A percentile compares a stretch with the other conserved stretches of the same genome.
These are phyloP conservation scores for Aspergillus novoparasiticus DNA, from an alignment of 2,329 filamentous ascomycete species.

Conservation along the genomic window DNA sequence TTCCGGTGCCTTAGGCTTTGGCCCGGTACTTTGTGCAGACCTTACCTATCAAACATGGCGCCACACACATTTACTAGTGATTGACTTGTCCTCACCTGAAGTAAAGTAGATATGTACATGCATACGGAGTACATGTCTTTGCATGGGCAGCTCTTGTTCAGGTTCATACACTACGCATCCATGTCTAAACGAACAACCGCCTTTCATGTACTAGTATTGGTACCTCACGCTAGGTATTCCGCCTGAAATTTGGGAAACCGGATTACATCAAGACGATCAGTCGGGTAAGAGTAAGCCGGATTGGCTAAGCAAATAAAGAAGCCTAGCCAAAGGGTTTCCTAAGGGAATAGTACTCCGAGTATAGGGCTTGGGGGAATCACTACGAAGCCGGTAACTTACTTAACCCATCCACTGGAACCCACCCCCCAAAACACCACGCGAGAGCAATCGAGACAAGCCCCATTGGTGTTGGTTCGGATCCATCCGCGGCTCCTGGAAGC, in stretches of 20 bases:
- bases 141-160: background rate
- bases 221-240: background rate
- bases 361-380: conserved; percentile 13
- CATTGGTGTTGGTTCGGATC: conserved; percentile 30
- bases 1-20: background rate
- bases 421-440: conserved; percentile 20
- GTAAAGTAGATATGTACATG: background rate
- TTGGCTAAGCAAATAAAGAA: conserved; percentile 7
- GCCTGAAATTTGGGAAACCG: conserved; percentile 2
- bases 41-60: conserved; percentile 13
- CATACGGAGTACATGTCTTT: background rate
- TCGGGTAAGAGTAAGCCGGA: conserved; percentile 3
- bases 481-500: conserved; percentile 34
- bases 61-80: conserved; percentile 1
- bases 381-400: background rate
- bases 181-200: background rate
- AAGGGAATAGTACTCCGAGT: background rate
- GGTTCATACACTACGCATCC: background rate
- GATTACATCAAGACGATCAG: background rate
- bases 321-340: conserved; percentile 3
- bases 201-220: background rate
- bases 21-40: background rate
- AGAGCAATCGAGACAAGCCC: conserved; percentile 24
- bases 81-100: background rate
- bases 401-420: conserved; percentile 1